Conservation (phyloP, 2,329 filamentous ascomycete species). For the Erysiphe pulchra region DNA sequence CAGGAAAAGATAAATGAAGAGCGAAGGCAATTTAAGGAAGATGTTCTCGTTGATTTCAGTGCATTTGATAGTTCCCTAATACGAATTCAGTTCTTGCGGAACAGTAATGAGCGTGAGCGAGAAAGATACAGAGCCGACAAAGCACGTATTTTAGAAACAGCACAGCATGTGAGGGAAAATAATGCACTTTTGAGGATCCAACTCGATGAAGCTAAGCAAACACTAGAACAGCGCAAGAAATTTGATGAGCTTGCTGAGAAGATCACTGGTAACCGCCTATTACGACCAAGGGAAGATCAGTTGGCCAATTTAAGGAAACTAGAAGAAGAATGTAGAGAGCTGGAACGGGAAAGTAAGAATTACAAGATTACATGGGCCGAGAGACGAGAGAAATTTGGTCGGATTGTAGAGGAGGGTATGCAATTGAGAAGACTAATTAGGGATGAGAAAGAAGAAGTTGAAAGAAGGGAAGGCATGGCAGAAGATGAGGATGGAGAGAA, state of each 20-base stretch:
- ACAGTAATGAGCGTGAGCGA: conserved; percentile 62
- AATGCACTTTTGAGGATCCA: conserved; percentile 48
- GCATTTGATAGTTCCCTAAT: conserved; percentile 68
- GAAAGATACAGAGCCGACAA: conserved; percentile 65
- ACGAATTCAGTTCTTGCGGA: conserved; percentile 65
- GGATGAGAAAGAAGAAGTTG: conserved; percentile 87
- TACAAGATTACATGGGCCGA: conserved; percentile 69
- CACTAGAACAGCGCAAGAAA: conserved; percentile 51
- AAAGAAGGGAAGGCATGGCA: conserved; percentile 62
- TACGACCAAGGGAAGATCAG: conserved; percentile 70
- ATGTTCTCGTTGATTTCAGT: conserved; percentile 68
- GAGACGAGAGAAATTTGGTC: conserved; percentile 61
- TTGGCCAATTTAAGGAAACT: conserved; percentile 52
- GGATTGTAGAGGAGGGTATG: conserved; percentile 79
- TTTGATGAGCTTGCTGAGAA: conserved; percentile 76
- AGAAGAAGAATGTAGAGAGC: conserved; percentile 64
- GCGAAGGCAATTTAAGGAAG: conserved; percentile 49
- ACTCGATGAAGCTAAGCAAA: conserved; percentile 50
- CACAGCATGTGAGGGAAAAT: conserved; percentile 50
- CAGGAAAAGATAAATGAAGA: conserved; percentile 25
- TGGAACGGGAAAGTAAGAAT: conserved; percentile 60
- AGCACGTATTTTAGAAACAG: conserved; percentile 49
- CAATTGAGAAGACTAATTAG: conserved; percentile 62
- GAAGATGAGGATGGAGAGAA: conserved; percentile 28
- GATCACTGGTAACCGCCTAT: conserved; percentile 56